These are phyloP conservation scores for Cercospora zeae-maydis DNA, from an alignment of 2,329 filamentous ascomycete species.

Conservation along the genomic window DNA sequence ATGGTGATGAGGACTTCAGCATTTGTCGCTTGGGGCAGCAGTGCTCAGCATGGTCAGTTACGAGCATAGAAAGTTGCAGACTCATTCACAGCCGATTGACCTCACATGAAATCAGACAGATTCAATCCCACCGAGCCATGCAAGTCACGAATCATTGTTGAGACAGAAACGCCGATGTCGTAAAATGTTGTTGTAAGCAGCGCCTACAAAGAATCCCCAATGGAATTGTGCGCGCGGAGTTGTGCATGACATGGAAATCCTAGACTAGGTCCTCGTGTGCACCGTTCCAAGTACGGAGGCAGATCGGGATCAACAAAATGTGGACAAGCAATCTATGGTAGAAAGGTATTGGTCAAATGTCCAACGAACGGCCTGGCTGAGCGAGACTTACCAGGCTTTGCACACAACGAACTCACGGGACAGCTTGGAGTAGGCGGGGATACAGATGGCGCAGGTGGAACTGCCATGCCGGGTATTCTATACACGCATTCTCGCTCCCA, in stretches of 20 bases:
- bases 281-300: neutral
- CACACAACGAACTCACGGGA: neutral
- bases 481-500: neutral
- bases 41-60: too few species aligned
- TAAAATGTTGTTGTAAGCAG: too few species aligned
- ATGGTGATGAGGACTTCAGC: neutral
- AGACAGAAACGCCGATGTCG: too few species aligned
- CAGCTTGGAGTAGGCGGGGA: neutral
- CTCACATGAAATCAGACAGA: too few species aligned
- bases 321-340: neutral
- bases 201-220: too few species aligned
- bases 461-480: neutral
- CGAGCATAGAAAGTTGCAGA: too few species aligned
- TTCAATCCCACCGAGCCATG: too few species aligned
- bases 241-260: neutral
- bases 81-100: too few species aligned
- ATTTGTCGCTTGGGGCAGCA: too few species aligned
- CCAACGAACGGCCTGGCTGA: neutral
- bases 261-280: neutral
- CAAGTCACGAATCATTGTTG: too few species aligned
- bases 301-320: neutral
- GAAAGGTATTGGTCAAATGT: neutral
- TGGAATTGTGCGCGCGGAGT: too few species aligned
- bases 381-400: neutral
- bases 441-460: neutral